Conservation (phyloP, 2,329 filamentous ascomycete genomes). For the Hymenoscyphus linearis region DNA sequence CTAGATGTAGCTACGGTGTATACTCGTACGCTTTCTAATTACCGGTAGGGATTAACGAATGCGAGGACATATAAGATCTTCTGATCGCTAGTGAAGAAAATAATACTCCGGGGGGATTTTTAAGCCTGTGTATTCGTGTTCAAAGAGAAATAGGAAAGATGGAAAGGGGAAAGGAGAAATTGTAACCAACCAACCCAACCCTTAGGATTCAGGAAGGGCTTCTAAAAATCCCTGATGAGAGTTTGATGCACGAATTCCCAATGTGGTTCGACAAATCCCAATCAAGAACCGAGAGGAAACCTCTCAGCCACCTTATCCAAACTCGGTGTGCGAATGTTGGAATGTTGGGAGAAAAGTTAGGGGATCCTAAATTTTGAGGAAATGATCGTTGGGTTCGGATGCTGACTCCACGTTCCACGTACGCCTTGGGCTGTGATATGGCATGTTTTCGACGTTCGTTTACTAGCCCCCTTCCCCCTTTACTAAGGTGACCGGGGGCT, state of each 20-base stretch:
- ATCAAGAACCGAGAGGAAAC: neutral
- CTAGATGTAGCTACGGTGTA: too few relatives aligned
- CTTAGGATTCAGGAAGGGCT: too few relatives aligned
- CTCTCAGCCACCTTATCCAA: neutral
- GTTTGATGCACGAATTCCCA: neutral
- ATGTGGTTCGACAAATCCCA: neutral
- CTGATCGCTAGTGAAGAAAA: neutral
- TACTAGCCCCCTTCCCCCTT: neutral
- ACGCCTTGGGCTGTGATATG: neutral
- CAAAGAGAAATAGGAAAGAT: neutral
- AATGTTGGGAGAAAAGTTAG: neutral
- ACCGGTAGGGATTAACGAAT: neutral
- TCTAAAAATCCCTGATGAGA: neutral
- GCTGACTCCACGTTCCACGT: neutral
- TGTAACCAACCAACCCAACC: neutral
- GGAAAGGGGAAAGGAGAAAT: neutral
- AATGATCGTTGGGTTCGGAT: neutral
- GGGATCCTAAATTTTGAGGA: neutral
- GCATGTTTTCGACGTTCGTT: neutral
- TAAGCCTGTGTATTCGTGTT: neutral
- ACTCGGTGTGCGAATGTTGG: neutral
- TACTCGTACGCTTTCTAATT: too few relatives aligned
- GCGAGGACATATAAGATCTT: neutral
- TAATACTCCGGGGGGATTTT: neutral
- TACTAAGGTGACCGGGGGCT: too few relatives aligned